Evolutionary conservation across 345 rosid species (phyloP), one percentile per base, ranked within the genome.

Genomic region (Theobroma cacao): DNA sequence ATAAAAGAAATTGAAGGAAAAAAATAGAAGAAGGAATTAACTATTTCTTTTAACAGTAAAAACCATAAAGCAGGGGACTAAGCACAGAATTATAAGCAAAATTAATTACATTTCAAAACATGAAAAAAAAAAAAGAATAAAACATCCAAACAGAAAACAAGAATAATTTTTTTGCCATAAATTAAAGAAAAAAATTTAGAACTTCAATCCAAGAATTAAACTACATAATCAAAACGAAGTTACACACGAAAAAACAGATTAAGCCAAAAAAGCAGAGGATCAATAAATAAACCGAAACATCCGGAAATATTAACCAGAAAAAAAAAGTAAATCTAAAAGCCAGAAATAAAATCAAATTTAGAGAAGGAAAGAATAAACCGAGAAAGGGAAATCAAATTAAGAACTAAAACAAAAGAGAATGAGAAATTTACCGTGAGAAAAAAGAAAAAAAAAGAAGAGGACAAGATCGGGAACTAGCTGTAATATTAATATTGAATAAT

Each of bases 341-440:
- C 55, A 55, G 60, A 77, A 9, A 53, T 20, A 64, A 76, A 34
- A 77, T 24, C 28, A 24, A 67, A 11, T 65, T 45, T 11, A 48
- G 18, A 30, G 59, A 30, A 70, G 28, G 17, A 55, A 40, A 48
- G 24, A 22, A 20, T 36, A 74, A 58, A 75, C 28, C 78, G 18
- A 52, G 33, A 66, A 36, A 81, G 33, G 18, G 31, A 63, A 45
- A 75, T 65, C 56, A 66, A 78, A 20, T 28, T 38, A 61, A 20
- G 63, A 33, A 47, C 7, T n/a, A 48, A 64, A 79, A 15, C 50
- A 56, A 36, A 18, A 28, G 11, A 47, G 72, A n/a, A 64, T 48
- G n/a, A 67, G 70, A 58, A 73, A 83, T 84, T 86, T 82, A 91
- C 90, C 62, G 33, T 17, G 52, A 24, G 17, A 38, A 52, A 66